These are phyloP conservation scores for Ophidiomyces ophidiicola DNA, from an alignment of 2,329 filamentous ascomycete species.

Conservation along the genomic window DNA sequence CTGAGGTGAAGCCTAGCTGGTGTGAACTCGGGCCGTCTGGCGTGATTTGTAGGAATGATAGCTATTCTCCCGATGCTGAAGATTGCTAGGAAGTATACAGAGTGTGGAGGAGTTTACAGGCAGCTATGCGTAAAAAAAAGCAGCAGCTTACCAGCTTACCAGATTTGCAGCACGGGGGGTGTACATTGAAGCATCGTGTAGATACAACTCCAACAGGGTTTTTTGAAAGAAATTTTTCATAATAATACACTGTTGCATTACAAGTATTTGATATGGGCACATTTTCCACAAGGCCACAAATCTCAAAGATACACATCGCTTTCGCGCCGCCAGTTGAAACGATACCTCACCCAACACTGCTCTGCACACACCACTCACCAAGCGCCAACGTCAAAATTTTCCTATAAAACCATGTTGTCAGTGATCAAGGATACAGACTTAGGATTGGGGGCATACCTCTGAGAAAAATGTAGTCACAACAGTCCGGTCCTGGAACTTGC, in stretches of 20 bases:
- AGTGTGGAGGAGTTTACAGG: too few relatives aligned
- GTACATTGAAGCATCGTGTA: too few relatives aligned
- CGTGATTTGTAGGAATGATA: too few relatives aligned
- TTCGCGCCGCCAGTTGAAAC: not conserved
- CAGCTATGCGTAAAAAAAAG: too few relatives aligned
- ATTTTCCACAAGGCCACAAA: not conserved
- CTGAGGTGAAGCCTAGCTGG: too few relatives aligned
- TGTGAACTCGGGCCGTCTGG: too few relatives aligned
- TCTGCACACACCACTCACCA: constrained; percentile 51
- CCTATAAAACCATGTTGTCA: constrained; percentile 41
- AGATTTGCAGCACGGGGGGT: too few relatives aligned
- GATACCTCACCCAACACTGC: not conserved
- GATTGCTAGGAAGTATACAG: too few relatives aligned
- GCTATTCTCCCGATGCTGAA: too few relatives aligned
- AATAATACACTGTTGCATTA: constrained; percentile 9
- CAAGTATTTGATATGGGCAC: constrained; percentile 1
- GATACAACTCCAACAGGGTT: too few relatives aligned
- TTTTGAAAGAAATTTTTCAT: constrained; percentile 1
- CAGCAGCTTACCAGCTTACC: too few relatives aligned
- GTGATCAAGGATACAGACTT: constrained; percentile 7
- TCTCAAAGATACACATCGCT: not conserved
- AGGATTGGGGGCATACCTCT: constrained; percentile 48
- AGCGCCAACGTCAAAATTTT: constrained; percentile 85
- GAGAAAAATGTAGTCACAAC: constrained; percentile 95
- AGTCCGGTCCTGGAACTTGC: constrained; percentile 92